phyloP scores from a whole-genome alignment of 306 rosid genomes.

The Phaseolus lunatus region DNA sequence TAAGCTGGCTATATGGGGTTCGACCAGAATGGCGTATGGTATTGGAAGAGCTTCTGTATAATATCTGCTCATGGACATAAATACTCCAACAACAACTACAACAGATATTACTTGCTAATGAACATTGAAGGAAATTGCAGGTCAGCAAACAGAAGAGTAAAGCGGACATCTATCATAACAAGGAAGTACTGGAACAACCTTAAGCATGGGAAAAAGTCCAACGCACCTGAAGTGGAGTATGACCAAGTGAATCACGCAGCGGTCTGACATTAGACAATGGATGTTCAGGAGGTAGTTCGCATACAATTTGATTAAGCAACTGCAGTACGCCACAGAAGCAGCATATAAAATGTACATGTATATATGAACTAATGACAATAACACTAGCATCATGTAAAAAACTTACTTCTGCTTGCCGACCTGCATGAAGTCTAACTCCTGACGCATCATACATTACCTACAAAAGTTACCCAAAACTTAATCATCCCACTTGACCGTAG shows the following conservation, averaged over 20 bases:
- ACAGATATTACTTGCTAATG: conserved; percentile 14
- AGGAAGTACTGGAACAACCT: conserved; percentile 11
- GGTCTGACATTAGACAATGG: conserved; percentile 79
- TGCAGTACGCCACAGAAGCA: conserved; percentile 51
- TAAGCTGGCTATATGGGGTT: not conserved
- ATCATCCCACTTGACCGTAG: conserved; percentile 15
- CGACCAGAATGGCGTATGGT: not conserved
- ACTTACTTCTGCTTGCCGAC: conserved; percentile 95
- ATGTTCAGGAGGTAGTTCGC: conserved; percentile 91
- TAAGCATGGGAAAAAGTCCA: conserved; percentile 39
- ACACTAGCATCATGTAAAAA: conserved; percentile 5
- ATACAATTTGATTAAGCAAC: conserved; percentile 96
- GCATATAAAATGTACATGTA: conserved; percentile 19
- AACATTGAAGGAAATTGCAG: conserved; percentile 26
- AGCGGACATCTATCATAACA: conserved; percentile 25
- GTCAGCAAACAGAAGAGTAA: conserved; percentile 24
- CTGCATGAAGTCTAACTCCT: conserved; percentile 96
- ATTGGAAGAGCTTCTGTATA: conserved; percentile 14
- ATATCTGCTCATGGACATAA: not conserved
- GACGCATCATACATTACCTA: conserved; percentile 98
- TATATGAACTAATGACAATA: not conserved
- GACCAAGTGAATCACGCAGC: conserved; percentile 94
- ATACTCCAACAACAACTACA: conserved; percentile 6
- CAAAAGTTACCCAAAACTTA: conserved; percentile 29
- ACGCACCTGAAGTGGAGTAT: conserved; percentile 91